Conservation (phyloP, 257 asterid species). For the Thymus quinquecostatus region DNA sequence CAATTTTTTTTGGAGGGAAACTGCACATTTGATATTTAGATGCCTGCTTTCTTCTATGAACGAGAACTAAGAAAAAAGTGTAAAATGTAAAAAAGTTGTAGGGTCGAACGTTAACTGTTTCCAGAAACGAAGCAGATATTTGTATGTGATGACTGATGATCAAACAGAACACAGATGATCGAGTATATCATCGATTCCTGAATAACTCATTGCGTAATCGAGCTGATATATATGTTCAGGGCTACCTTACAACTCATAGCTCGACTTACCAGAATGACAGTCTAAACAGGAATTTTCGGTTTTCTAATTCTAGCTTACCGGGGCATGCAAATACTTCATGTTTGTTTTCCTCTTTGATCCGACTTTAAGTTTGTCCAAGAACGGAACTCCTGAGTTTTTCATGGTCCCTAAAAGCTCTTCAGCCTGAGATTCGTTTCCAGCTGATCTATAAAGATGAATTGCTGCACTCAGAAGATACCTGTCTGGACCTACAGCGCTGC, state of each 20-base stretch:
- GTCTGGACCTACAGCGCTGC: slow-evolving; percentile 47
- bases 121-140: too few relatives aligned
- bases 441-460: slow-evolving; percentile 65
- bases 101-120: too few relatives aligned
- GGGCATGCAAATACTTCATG: background rate
- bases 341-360: slow-evolving; percentile 50
- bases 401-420: slow-evolving; percentile 50
- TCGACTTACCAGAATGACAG: background rate
- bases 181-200: background rate
- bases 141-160: too few relatives aligned
- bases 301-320: background rate
- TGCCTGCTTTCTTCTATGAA: too few relatives aligned
- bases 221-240: background rate
- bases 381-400: slow-evolving; percentile 44
- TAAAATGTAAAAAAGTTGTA: too few relatives aligned
- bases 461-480: slow-evolving; percentile 77
- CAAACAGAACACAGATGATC: background rate
- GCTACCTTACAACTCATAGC: background rate
- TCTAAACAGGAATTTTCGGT: background rate
- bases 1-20: too few relatives aligned
- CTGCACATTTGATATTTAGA: too few relatives aligned
- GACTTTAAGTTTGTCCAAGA: slow-evolving; percentile 60
- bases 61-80: too few relatives aligned
- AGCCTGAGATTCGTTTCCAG: slow-evolving; percentile 46
- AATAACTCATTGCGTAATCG: background rate